Conservation (phyloP, 1,284 basidiomycete genomes). For the Blastosporella zonata region DNA sequence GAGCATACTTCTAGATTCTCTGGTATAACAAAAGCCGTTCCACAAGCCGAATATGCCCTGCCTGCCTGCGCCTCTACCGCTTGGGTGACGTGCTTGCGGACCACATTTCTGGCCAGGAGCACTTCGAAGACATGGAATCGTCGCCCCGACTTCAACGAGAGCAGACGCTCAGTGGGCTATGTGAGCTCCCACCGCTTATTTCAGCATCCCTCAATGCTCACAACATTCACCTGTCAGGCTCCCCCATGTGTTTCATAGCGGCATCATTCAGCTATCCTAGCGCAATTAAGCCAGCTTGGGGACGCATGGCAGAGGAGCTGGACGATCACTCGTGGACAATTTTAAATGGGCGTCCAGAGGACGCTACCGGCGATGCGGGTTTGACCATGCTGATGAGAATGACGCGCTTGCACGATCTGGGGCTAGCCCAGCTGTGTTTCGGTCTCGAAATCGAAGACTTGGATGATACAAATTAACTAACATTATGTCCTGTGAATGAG, state of each 20-base stretch:
- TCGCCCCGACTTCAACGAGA: constrained; percentile 53
- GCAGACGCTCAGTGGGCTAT: constrained; percentile 72
- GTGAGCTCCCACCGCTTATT: constrained; percentile 40
- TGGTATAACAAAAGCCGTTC: constrained; percentile 81
- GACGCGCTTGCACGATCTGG: constrained; percentile 71
- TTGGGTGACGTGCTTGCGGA: constrained; percentile 62
- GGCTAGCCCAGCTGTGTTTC: constrained; percentile 67
- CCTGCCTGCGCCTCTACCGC: constrained; percentile 67
- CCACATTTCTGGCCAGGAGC: constrained; percentile 35
- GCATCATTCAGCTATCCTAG: constrained; percentile 63
- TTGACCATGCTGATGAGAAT: constrained; percentile 71
- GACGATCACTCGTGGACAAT: constrained; percentile 61
- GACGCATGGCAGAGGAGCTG: constrained; percentile 62
- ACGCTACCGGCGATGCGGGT: constrained; percentile 31
- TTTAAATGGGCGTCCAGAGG: constrained; percentile 45
- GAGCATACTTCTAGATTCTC: constrained; percentile 49
- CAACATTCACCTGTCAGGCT: constrained; percentile 44
- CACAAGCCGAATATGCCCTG: constrained; percentile 67
- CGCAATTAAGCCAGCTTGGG: constrained; percentile 68
- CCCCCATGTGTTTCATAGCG: constrained; percentile 70
- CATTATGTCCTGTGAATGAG: no score
- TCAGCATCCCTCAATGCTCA: neutral
- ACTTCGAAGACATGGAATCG: constrained; percentile 18
- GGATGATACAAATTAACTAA: constrained; percentile 4
- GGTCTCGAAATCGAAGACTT: constrained; percentile 32